Evolutionary conservation across 352 stramenopile genomes (phyloP).

Genomic region (Ochromonadaceae sp.): DNA sequence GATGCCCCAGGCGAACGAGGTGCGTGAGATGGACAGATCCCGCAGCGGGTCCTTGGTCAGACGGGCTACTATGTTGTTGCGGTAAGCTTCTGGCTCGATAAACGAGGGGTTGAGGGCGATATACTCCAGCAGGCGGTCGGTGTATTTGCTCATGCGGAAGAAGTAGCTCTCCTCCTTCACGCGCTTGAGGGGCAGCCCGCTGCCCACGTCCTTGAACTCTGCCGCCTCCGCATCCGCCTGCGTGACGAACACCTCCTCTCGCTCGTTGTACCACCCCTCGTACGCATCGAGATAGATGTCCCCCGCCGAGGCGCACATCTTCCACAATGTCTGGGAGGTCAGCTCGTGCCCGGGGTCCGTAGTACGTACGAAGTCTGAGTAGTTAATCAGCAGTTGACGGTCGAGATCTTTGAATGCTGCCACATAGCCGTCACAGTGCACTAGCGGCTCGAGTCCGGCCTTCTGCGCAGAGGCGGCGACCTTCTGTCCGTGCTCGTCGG

Average conservation of each 20-base stretch:
- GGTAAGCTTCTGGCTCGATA: slow-evolving; percentile 82
- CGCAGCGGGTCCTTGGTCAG: slow-evolving; percentile 74
- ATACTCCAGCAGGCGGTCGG: slow-evolving; percentile 65
- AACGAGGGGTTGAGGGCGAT: slow-evolving; percentile 86
- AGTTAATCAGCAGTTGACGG: slow-evolving; percentile 50
- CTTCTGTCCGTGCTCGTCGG: slow-evolving; percentile 98
- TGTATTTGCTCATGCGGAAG: slow-evolving; percentile 96
- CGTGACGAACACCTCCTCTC: slow-evolving; percentile 96
- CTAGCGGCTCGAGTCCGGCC: slow-evolving; percentile 66
- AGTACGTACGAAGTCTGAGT: slow-evolving; percentile 86
- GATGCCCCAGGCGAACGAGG: slow-evolving; percentile 84
- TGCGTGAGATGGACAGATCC: slow-evolving; percentile 89
- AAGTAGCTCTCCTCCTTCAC: slow-evolving; percentile 97
- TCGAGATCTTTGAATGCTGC: slow-evolving; percentile 60
- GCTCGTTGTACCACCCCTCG: slow-evolving; percentile 96
- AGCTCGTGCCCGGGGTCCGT: slow-evolving; percentile 83
- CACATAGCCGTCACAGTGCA: slow-evolving; percentile 88
- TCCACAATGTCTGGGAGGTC: slow-evolving; percentile 40
- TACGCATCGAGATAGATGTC: slow-evolving; percentile 97
- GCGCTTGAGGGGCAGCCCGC: slow-evolving; percentile 80
- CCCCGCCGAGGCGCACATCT: slow-evolving; percentile 35
- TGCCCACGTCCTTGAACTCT: slow-evolving; percentile 83
- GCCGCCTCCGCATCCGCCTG: slow-evolving; percentile 82
- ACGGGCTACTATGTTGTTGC: slow-evolving; percentile 80
- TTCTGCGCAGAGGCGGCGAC: slow-evolving; percentile 89